Evolutionary conservation across 441 rosid genomes (phyloP), one percentile per base, ranked within the genome.

Genomic region (Corymbia citriodora): DNA sequence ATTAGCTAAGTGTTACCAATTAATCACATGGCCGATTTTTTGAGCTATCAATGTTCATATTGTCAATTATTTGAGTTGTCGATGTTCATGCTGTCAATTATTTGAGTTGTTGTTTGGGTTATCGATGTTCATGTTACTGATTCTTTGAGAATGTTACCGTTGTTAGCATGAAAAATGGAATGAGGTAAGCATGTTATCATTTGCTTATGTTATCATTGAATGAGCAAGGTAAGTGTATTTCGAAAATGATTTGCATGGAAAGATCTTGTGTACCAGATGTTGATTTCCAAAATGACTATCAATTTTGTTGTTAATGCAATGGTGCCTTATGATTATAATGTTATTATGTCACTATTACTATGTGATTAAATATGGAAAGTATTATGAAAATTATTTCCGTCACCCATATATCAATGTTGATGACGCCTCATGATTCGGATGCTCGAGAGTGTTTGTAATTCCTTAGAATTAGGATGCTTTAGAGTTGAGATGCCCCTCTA

Each of bases 51-150:
- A 59, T 40, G 1, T 25, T 7, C 25, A 19, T 54, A 2, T 18
- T 59, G 0, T 59, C 2, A 7, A 59, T 59, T 59, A 59, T 59
- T 4, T 59, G 14, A 59, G 25, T 10, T 7, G 1, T 59, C 7
- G 11, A 59, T 59, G 65, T 59, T 25, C 65, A 59, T 0, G 15
- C 9, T 5, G 6, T 59, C 25, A 59, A 25, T 25, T 59, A 59
- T 59, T 25, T 59, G 65, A 29, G 65, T 59, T 59, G 3, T 59
- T 0, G 7, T 59, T 25, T 59, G 65, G 65, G 65, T 59, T 59
- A 4, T 59, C 0, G 7, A 59, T 59, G 7, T 25, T 59, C 25
- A 59, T 59, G 65, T 59, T 59, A 59, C 0, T 2, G 7, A 59
- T 23, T 59, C 65, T 59, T 29, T 25, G 25, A 59, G n/a, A 59